Base-by-base conservation (phyloP, 768 basidiomycete species). In the Serendipita sp. region DNA sequence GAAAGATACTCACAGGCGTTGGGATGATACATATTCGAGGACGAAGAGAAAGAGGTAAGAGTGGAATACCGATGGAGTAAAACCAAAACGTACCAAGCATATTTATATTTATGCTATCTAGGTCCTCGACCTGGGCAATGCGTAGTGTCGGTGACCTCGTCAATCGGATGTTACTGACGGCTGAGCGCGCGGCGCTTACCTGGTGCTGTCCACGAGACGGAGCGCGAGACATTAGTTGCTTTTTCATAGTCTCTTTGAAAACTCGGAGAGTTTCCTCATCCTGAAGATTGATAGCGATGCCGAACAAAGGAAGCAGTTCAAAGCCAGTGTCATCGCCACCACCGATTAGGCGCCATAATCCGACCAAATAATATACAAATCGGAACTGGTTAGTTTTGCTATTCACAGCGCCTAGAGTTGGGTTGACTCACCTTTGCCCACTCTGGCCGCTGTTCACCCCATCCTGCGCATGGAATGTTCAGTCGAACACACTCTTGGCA, bases 261-360 rank as follows among this genome's bases (percentile, higher is more conserved):
- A n/a, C 35, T 60, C 37, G 56, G 56, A 60, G 56, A 8, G 24
- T 60, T 60, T 60, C 56, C 35, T 60, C 56, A 60, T 60, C 56
- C 56, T 60, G 37, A 24, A 37, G 37, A 60, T n/a, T 24, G 5
- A n/a, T 8, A 8, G n/a, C 8, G 8, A n/a, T 8, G 5, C 8
- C 48, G 8, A 51, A 18, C 48, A 51, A 32, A 18, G 18, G 48
- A 51, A 51, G n/a, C 18, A n/a, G n/a, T 51, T 51, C 7, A 18
- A 5, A 18, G 48, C 7, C 30, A 46, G 48, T 5, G n/a, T 32
- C 48, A 51, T 51, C n/a, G 48, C 48, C 48, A 51, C 48, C n/a
- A 18, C 41, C 41, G 41, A 41, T 41, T 41, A 41, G 13, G 41
- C 41, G 41, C 30, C 48, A 51, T 51, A 7, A 51, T 24, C 18